A percentile compares a stretch with the other conserved stretches of the same genome.
Conservation (phyloP, 2,329 filamentous ascomycete genomes). For the Cladophialophora exuberans region DNA sequence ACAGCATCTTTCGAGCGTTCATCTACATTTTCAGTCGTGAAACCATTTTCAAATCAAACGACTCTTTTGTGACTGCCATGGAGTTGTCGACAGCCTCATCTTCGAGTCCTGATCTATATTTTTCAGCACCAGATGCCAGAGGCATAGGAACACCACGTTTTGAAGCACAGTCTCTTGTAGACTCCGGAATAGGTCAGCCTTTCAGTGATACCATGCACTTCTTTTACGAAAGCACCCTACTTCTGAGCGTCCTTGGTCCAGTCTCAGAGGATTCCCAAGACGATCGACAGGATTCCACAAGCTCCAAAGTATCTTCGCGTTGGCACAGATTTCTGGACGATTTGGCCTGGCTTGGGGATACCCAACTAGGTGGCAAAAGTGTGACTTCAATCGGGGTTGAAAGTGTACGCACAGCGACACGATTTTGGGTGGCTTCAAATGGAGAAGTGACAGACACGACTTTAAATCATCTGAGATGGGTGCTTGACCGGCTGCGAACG, state of each 20-base stretch:
- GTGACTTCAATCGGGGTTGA: conserved; percentile 51
- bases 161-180: no score
- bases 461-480: conserved; percentile 8
- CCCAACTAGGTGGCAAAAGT: conserved; percentile 49
- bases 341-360: conserved; percentile 53
- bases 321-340: conserved; percentile 42
- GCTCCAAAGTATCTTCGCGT: conserved; percentile 8
- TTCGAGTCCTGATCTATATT: no score
- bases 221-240: conserved; percentile 46
- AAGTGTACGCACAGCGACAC: conserved; percentile 3
- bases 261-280: conserved; percentile 27
- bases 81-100: no score
- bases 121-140: no score
- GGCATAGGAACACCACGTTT: no score
- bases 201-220: no score
- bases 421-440: conserved; percentile 23
- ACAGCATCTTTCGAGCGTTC: no score
- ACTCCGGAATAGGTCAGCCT: no score
- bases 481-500: conserved; percentile 3
- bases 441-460: conserved; percentile 6
- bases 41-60: no score
- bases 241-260: conserved; percentile 40
- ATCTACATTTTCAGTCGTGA: no score
- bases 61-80: no score
- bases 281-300: conserved; percentile 17